phyloP scores from a whole-genome alignment of 202 grass and related monocot genomes.

The Digitaria exilis region DNA sequence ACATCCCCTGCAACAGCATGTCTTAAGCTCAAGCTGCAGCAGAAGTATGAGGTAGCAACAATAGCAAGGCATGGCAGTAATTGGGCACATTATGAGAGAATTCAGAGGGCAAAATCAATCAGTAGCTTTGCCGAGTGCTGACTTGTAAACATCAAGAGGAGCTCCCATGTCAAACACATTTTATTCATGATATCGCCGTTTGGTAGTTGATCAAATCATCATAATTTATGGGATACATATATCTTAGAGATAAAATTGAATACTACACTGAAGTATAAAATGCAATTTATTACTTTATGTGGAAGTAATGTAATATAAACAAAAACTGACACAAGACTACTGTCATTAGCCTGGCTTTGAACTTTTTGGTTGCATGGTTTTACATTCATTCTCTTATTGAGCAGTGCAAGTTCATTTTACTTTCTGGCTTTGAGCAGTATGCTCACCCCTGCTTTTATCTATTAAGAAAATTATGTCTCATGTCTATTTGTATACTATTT shows the following conservation, averaged over 20 bases:
- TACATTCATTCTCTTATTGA: background rate
- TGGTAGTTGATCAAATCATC: slow-evolving; percentile 5
- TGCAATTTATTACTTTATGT: background rate
- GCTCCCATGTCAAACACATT: background rate
- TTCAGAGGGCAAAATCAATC: background rate
- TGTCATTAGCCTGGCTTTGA: background rate
- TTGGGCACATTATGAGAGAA: background rate
- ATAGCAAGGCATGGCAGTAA: background rate
- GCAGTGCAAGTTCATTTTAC: background rate
- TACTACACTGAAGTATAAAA: background rate
- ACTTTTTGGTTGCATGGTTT: background rate
- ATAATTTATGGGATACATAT: slow-evolving; percentile 6
- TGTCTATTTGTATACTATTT: slow-evolving; percentile 22
- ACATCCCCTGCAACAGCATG: background rate
- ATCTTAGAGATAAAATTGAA: background rate
- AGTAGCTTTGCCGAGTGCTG: background rate
- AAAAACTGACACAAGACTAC: background rate
- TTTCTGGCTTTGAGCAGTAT: slow-evolving; percentile 26
- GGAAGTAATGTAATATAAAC: background rate
- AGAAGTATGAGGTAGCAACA: background rate
- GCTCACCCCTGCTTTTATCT: background rate
- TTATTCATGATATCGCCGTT: background rate
- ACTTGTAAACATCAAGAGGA: background rate
- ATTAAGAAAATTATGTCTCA: slow-evolving; percentile 9
- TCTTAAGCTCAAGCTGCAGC: background rate